Evolutionary conservation across 306 rosid species (phyloP).

Genomic region (Prunus armeniaca): DNA sequence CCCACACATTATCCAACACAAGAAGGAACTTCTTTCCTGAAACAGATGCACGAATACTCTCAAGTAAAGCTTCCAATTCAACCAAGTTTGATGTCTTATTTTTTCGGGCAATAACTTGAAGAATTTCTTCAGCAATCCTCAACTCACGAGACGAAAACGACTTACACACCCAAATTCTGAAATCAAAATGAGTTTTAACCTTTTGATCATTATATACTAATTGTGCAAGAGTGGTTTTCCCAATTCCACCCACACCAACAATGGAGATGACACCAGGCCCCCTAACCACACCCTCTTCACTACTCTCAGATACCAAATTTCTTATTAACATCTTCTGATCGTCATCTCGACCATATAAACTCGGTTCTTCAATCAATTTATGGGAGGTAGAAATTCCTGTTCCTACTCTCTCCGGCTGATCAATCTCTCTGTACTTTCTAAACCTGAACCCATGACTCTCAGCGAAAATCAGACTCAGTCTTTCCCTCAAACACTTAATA

Average conservation of each 20-base stretch:
- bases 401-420: background rate
- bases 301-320: background rate
- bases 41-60: background rate
- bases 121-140: background rate
- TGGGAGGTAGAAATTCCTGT: background rate
- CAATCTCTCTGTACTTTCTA: background rate
- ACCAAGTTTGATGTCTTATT: background rate
- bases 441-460: background rate
- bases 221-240: background rate
- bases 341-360: conserved; percentile 14
- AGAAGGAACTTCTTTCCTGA: conserved; percentile 3
- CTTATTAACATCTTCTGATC: background rate
- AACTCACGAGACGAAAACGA: background rate
- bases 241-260: background rate
- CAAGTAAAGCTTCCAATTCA: background rate
- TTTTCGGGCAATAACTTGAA: background rate
- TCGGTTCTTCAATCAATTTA: conserved; percentile 1
- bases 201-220: background rate
- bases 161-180: conserved; percentile 14
- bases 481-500: background rate
- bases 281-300: background rate
- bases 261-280: background rate
- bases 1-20: conserved; percentile 13
- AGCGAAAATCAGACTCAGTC: background rate
- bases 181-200: conserved; percentile 9